These are phyloP conservation scores for Gossypium arboreum DNA, from an alignment of 345 rosid species.

Conservation along the genomic window DNA sequence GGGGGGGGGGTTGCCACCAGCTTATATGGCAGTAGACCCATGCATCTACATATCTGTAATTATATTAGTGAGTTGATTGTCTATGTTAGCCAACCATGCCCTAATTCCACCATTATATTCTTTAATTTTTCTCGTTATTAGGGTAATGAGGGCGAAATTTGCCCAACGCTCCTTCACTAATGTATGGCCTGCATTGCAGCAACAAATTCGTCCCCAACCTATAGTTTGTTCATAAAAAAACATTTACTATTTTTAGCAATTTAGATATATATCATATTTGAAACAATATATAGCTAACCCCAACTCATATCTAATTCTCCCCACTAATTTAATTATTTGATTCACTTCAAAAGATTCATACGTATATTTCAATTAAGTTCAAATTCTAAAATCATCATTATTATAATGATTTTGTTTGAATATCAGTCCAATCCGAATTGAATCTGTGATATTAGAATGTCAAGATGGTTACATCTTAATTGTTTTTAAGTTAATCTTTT, in stretches of 20 bases:
- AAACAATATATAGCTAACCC: background rate
- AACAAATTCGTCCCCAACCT: background rate
- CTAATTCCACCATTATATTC: background rate
- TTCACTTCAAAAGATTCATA: background rate
- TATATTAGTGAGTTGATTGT: background rate
- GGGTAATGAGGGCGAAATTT: background rate
- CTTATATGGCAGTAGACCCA: background rate
- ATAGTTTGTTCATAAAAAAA: background rate
- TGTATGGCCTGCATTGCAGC: background rate
- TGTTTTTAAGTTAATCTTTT: too few relatives aligned
- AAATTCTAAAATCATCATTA: too few relatives aligned
- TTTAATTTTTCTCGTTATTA: background rate
- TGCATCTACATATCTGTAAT: too few relatives aligned
- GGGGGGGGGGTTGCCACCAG: background rate
- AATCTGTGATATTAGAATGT: too few relatives aligned
- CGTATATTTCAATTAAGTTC: too few relatives aligned
- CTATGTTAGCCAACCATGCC: background rate
- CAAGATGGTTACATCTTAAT: accelerated
- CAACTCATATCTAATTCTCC: background rate
- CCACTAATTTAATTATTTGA: too few relatives aligned
- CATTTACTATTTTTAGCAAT: background rate
- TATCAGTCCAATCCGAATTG: too few relatives aligned
- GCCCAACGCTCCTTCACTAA: background rate
- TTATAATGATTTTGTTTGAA: too few relatives aligned
- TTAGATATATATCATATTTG: background rate